phyloP scores from a whole-genome alignment of 2,329 filamentous ascomycete species.

The Verticillium tricorpus region DNA sequence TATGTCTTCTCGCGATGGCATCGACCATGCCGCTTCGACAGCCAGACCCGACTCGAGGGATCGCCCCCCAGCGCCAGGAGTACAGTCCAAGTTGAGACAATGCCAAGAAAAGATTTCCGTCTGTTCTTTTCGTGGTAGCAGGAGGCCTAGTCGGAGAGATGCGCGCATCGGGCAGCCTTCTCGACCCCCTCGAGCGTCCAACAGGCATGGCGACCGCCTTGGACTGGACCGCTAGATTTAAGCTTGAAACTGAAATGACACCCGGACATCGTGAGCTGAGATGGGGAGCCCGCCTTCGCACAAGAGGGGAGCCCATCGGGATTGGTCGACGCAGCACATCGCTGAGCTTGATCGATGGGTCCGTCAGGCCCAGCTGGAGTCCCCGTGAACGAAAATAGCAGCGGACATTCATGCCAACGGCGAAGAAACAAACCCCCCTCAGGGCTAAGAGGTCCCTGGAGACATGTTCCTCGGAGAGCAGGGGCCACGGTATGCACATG shows the following conservation, averaged over 20 bases:
- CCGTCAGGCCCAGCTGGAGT: not conserved
- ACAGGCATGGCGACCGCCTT: not conserved
- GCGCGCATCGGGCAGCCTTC: not conserved
- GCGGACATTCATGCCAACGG: not conserved
- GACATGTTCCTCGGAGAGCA: not conserved
- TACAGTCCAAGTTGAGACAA: not conserved
- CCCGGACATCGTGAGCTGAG: not conserved
- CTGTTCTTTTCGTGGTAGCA: not conserved
- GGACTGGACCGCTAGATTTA: not conserved
- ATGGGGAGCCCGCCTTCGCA: not conserved
- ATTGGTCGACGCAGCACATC: not conserved
- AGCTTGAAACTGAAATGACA: not conserved
- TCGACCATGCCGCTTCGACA: not conserved
- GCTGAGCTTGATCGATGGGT: not conserved
- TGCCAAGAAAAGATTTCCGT: not conserved
- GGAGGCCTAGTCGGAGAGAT: not conserved
- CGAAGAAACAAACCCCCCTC: not conserved
- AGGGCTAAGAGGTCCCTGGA: not conserved
- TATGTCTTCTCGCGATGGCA: not conserved
- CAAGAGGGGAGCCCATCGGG: not conserved
- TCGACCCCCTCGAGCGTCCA: not conserved
- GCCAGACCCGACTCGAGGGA: not conserved
- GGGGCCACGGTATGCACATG: not conserved
- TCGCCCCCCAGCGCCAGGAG: not conserved
- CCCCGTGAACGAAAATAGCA: not conserved